These are phyloP conservation scores for Linnemannia hyalina DNA, from an alignment of 192 early-diverging fungal species.

Conservation along the genomic window DNA sequence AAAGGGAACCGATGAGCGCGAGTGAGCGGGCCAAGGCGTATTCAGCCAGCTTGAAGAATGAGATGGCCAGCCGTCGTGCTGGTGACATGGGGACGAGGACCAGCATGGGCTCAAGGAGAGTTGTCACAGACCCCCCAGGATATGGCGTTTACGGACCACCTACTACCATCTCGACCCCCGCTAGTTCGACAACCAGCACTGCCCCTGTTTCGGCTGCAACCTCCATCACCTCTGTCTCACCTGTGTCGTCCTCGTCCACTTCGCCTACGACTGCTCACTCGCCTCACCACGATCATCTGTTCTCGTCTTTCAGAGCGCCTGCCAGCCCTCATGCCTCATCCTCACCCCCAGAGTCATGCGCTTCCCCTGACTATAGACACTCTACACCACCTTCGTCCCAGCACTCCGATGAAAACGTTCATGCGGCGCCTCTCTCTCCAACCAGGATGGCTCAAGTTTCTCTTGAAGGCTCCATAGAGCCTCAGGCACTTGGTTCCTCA, in stretches of 20 bases:
- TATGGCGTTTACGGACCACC: conserved; percentile 23
- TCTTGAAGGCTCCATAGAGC: conserved; percentile 6
- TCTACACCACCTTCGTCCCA: conserved; percentile 31
- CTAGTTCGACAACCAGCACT: conserved; percentile 23
- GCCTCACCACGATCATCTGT: conserved; percentile 30
- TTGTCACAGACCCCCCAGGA: conserved; percentile 15
- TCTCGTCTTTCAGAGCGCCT: conserved; percentile 34
- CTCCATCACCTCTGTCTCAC: conserved; percentile 38
- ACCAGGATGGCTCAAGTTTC: conserved; percentile 39
- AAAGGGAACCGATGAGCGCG: conserved; percentile 38
- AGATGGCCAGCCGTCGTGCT: conserved; percentile 46
- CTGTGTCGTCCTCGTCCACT: conserved; percentile 35
- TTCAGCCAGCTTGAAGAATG: conserved; percentile 35
- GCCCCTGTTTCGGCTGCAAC: conserved; percentile 28
- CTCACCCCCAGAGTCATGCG: conserved; percentile 35
- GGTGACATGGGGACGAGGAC: conserved; percentile 9
- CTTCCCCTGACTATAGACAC: conserved; percentile 32
- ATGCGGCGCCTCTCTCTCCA: conserved; percentile 25
- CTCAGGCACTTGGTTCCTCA: not conserved
- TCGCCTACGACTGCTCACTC: conserved; percentile 37
- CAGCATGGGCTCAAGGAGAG: conserved; percentile 14
- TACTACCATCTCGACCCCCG: conserved; percentile 13
- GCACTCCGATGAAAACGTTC: conserved; percentile 10
- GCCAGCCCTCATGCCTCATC: conserved; percentile 27
- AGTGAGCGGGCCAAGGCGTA: conserved; percentile 53